Conservation (phyloP, 257 asterid genomes). For the Fraxinus pennsylvanica region DNA sequence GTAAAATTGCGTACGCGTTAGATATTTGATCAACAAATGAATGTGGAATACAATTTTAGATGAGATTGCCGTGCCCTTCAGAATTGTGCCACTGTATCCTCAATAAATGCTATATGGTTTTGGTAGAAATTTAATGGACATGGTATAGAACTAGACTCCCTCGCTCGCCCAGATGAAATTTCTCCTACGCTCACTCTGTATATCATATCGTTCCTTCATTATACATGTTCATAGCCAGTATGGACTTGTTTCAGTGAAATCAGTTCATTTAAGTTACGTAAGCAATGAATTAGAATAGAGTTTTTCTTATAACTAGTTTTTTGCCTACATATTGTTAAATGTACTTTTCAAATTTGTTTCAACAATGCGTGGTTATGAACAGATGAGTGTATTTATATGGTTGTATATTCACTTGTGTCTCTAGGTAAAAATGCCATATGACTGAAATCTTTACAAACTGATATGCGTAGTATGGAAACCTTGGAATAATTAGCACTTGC, state of each 20-base stretch:
- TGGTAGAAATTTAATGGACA: not conserved
- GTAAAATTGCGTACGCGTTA: too few relatives aligned
- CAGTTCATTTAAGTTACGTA: not conserved
- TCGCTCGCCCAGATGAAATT: not conserved
- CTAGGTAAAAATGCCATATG: not conserved
- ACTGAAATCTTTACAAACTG: not conserved
- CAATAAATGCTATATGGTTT: not conserved
- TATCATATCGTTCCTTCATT: not conserved
- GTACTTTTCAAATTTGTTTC: not conserved
- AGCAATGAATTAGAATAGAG: not conserved
- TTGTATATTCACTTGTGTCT: not conserved
- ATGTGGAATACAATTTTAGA: too few relatives aligned
- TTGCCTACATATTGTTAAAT: not conserved
- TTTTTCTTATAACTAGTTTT: not conserved
- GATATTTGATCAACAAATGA: too few relatives aligned
- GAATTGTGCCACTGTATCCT: not conserved
- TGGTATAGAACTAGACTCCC: not conserved
- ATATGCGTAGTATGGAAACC: not conserved
- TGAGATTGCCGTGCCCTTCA: not conserved
- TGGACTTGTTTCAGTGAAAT: not conserved
- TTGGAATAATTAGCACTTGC: not conserved
- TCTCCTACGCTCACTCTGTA: not conserved
- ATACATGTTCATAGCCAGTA: not conserved
- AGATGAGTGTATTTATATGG: not conserved
- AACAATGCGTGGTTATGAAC: not conserved